Base-by-base conservation (phyloP, 805 yeast species). In the Metschnikowia cerradonensis region DNA sequence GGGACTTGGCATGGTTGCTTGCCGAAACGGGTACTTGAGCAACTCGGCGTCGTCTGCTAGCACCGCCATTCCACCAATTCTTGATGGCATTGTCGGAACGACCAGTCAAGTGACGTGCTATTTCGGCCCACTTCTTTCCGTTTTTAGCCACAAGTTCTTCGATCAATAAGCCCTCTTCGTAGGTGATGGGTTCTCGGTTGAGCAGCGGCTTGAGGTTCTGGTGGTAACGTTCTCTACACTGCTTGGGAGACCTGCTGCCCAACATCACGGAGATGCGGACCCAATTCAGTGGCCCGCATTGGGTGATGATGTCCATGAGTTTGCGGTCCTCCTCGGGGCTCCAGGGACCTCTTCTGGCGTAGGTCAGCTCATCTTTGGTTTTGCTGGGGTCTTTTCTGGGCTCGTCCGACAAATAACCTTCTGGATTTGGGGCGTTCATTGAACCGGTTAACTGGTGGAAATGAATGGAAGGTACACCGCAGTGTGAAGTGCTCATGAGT, bases 31-130 rank as follows among this genome's bases (percentile, higher is more conserved):
- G 47, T 26, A 58, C 53, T 7, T 58, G 58, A 23, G 57, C 57
- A 42, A 73, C 73, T 56, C 90, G 72, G 60, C 94, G 78, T 53
- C 96, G 73, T 53, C 95, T 76, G 64, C 88, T 89, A 13, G 95
- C 92, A 7, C 96, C 95, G 3, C 96, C 96, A 63, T 89, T 89
- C 96, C 96, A 90, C 96, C 96, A 90, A 69, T 90, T 90, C 65
- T 89, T 89, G 60, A 89, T 88, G 19, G 96, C 90, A 66, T 89
- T 90, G 67, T 90, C 97, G n/a, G 86, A 79, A 48, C 97, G 74
- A 2, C 96, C 96, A 54, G 87, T 85, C 51, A 90, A 71, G 67
- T 89, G 95, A 47, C 96, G 78, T 15, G 96, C 89, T 42, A 90
- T 90, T 62, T 88, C 96, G 0, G 97, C 96, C 97, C 97, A 90